These are phyloP conservation scores for Exsudoporus frostii DNA, from an alignment of 768 basidiomycete genomes.

Conservation along the genomic window DNA sequence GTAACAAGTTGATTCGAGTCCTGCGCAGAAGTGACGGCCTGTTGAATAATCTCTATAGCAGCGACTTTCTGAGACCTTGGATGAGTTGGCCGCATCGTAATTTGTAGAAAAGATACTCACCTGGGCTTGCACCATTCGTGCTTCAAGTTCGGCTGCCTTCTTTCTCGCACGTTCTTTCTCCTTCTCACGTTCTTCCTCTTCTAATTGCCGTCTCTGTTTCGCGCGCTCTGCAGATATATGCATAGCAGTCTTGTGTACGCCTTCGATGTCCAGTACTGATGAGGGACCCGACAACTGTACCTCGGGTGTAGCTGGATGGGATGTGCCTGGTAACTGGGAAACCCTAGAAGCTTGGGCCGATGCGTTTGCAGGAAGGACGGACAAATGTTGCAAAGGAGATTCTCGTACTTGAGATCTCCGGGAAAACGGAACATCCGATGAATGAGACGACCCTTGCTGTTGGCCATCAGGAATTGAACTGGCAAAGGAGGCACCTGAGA, in stretches of 20 bases:
- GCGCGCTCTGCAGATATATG: conserved; percentile 83
- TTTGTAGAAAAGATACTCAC: conserved; percentile 11
- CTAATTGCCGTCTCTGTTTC: conserved; percentile 71
- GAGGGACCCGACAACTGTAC: conserved; percentile 19
- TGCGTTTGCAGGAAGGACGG: conserved; percentile 20
- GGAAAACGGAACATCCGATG: conserved; percentile 18
- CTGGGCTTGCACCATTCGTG: conserved; percentile 46
- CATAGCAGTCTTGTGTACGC: conserved; percentile 74
- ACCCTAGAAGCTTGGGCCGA: conserved; percentile 12
- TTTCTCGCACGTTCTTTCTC: conserved; percentile 75
- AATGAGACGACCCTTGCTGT: conserved; percentile 18
- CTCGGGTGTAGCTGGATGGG: conserved; percentile 42
- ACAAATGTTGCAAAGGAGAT: conserved; percentile 36
- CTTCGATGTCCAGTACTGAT: conserved; percentile 50
- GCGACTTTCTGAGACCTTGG: conserved; percentile 31
- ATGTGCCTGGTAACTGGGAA: conserved; percentile 44
- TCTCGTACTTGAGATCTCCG: conserved; percentile 44
- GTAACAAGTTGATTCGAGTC: conserved; percentile 1
- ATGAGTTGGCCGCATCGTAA: conserved; percentile 9
- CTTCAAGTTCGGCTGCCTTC: conserved; percentile 78
- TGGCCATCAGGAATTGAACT: conserved; percentile 22
- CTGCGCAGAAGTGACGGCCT: conserved; percentile 37
- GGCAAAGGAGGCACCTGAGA: conserved; percentile 21
- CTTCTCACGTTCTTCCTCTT: conserved; percentile 79
- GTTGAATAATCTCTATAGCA: conserved; percentile 45